Evolutionary conservation across 345 rosid genomes (phyloP), one percentile per base, ranked within the genome.

Genomic region (Reutealis trisperma): DNA sequence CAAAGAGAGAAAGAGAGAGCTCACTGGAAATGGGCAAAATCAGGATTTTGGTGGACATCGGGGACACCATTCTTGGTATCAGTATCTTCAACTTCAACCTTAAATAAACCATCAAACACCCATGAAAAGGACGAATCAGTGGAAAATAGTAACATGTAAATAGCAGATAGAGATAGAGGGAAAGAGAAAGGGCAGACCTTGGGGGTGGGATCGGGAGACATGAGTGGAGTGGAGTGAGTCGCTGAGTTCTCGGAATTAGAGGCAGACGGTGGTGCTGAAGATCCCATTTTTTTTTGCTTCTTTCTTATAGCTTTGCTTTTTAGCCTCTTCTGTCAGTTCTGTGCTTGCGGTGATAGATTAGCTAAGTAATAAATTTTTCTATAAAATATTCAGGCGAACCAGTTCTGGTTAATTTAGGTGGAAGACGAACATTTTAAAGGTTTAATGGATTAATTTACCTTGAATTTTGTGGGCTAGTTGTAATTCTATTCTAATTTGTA

Each of bases 81-180:
- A 22, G 15, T 71, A 42, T 75, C 72, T 25, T 75, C 78, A 42
- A 75, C 72, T 25, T 75, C 78, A 42, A 75, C 44, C 78, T 67
- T 41, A 37, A 2, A 51, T 10, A 25, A 15, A 67, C 14, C 58
- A 69, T 2, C 27, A 13, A 18, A 18, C 9, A 27, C 11, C 41
- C 41, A 37, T 37, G 5, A 37, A 37, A 37, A 37, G 41, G 41
- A 37, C 41, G 41, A 37, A 37, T 37, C 6, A 37, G 41, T 37
- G 4, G 41, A 37, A 37, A 37, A 37, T 55, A 65, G 18, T 61
- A 1, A 61, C 10, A 32, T 0, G 30, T 14, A 63, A 15, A 3
- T 1, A 7, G 4, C 18, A 67, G 13, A 0, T 4, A 1, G 10
- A 67, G 19, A 11, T 3, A 4, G 2, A 57, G 4, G 30, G 12